Base-by-base conservation (phyloP, 768 basidiomycete genomes). In the Leccinum uliginosum region DNA sequence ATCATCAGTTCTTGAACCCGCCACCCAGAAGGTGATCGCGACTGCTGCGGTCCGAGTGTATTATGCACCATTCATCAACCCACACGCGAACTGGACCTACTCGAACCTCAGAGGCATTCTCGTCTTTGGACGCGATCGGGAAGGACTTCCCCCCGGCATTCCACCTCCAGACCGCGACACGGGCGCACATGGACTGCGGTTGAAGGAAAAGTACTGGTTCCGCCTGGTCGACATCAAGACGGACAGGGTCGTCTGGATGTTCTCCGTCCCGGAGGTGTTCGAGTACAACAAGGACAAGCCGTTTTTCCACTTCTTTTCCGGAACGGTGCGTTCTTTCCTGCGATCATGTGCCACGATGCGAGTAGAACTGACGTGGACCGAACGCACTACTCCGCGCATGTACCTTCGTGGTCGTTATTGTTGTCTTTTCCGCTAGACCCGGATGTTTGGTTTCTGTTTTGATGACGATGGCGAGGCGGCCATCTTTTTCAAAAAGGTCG, bases 241-340 rank as follows among this genome's bases (percentile, higher is more conserved):
- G 3, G 81, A 78, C 30, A 83, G 81, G 65, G 79, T 83, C 38
- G 76, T 85, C 10, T 89, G 87, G 87, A 78, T 80, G 69, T 86
- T 88, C 73, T 80, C 80, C 58, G 75, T 88, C 53, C 82, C 83
- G 1, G 73, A 75, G 46, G 73, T 75, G 48, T 80, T 87, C 63
- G 79, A 85, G 53, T 98, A 95, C 70, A 80, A 82, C 63, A 79
- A 87, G 62, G 93, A 97, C 71, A 83, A 88, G 55, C 89, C 92
- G 3, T 96, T 96, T 76, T 97, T 97, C 74, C 93, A 98, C 71
- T 80, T 85, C 38, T 95, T 96, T 72, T 83, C 85, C 47, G 91
- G 90, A 43, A 83, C 87, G 74, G 94, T 95, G 66, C 68, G 90
- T 77, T 4, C 21, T 38, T 27, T 17, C 11, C 26, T 10, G 11